Evolutionary conservation across 495 filamentous ascomycete species (phyloP), one percentile per base, ranked within the genome.

Genomic region (Neurospora sp.): DNA sequence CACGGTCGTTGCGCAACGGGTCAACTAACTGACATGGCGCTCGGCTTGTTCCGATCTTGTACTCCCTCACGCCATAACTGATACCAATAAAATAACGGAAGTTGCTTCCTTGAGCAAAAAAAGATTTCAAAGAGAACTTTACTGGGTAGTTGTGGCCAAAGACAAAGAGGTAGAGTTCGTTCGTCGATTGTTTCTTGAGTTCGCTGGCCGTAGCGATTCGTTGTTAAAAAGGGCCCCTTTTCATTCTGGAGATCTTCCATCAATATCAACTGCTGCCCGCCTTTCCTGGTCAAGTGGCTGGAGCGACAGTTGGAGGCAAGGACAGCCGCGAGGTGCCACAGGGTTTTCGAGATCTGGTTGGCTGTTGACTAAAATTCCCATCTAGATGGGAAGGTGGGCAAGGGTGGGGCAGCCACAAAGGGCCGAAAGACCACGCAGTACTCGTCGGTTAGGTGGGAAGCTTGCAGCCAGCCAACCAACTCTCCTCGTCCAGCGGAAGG

Each of bases 331-430:
- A 31, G 44, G 69, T 73, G 35, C 16, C 66, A 71, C 42, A 37
- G 69, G 20, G 18, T 37, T 39, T 48, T 35, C 39, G 72, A 20
- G 16, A 31, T 23, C 35, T 74, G 44, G 59, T 74, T 74, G 72
- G 39, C 70, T 39, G 70, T 71, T 59, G 70, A 18, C 40, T 23
- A 42, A 71, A 31, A 62, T 54, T 27, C 42, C n/a, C 18, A 44
- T 72, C 42, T 27, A 54, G 69, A 71, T 16, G 37, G 72, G 72
- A 71, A 74, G 72, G 72, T 74, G 66, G 18, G 12, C 31, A 16
- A 62, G 16, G 72, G 72, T 73, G 69, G n/a, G 14, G 37, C 31
- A 69, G 31, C 20, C 46, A 14, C 35, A 39, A 39, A 62, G 39
- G 71, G 71, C 71, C 35, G 38, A 41, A 48, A 37, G 54, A 62